Evolutionary conservation across 2,329 filamentous ascomycete genomes (phyloP), one percentile per base, ranked within the genome.

Genomic region (Tolypocladium album): DNA sequence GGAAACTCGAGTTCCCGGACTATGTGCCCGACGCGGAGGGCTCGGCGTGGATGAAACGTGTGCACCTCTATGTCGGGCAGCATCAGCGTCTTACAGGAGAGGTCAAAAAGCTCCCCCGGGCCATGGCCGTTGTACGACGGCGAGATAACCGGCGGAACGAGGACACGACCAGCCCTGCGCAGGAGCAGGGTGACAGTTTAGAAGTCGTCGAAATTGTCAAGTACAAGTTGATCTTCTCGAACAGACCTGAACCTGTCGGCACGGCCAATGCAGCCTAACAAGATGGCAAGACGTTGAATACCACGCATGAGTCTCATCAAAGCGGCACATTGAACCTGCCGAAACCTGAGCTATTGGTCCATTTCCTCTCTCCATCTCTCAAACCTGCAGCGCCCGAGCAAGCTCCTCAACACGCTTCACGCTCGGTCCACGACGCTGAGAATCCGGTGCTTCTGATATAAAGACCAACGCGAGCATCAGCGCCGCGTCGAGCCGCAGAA

Each of bases 31-130:
- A 66, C 34, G 66, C 67, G 15, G 68, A 68, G 56, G 72, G 84
- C 66, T 87, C 84, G 0, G 82, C 82, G 12, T 97, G 92, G 92
- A 96, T 93, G 89, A 95, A 92, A 75, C 82, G 85, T 42, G 91
- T 93, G 36, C 90, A 96, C 69, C 77, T 97, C 56, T 96, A 93
- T 70, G 83, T 97, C 5, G 94, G 93, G 7, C 84, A 88, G 69
- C 89, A 97, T 71, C 94, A 97, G 76, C 83, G 92, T 62, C 82
- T 97, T 70, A 89, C 86, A 1, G 94, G 94, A 4, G 92, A 97
- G 73, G 86, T 96, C 56, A 96, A 92, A 79, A 96, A 92, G 74
- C 75, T 97, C 57, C 82, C 83, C 7, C 89, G 84, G 68, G 87
- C 92, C 3, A 71, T 97, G 65, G 94, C 88, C 4, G 79, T 97